Conservation (phyloP, 2,329 filamentous ascomycete genomes). For the Cadophora sp. region DNA sequence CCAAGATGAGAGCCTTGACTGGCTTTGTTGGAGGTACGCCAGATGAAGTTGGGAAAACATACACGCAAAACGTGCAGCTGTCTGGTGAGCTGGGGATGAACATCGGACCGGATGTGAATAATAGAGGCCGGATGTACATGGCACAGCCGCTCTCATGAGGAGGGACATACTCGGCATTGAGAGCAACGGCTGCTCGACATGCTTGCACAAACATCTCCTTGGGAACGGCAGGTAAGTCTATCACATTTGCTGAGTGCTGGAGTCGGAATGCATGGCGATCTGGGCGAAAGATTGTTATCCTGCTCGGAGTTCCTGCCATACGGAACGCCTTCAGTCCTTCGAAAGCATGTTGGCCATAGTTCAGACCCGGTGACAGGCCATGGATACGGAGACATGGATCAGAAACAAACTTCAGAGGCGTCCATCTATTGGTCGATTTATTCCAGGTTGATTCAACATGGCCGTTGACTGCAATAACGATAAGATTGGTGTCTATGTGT, state of each 20-base stretch:
- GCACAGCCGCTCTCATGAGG: not conserved
- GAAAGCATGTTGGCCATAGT: not conserved
- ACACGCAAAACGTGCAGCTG: not conserved
- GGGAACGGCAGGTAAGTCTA: not conserved
- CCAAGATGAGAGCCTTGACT: not conserved
- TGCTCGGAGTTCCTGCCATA: not conserved
- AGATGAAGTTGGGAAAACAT: not conserved
- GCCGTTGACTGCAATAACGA: not conserved
- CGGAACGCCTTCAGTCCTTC: not conserved
- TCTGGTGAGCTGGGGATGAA: not conserved
- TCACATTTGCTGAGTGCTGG: not conserved
- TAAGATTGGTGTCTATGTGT: too few relatives aligned
- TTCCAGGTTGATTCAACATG: not conserved
- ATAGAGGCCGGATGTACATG: not conserved
- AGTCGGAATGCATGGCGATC: not conserved
- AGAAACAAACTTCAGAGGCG: not conserved
- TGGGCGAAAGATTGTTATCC: not conserved
- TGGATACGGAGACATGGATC: not conserved
- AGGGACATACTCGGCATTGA: not conserved
- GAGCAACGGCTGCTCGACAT: not conserved
- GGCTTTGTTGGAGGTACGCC: not conserved
- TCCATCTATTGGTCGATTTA: not conserved
- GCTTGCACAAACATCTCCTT: not conserved
- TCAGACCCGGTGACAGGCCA: not conserved
- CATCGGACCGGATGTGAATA: not conserved